phyloP scores from a whole-genome alignment of 2,329 filamentous ascomycete genomes.

The Aspergillus sclerotialis region DNA sequence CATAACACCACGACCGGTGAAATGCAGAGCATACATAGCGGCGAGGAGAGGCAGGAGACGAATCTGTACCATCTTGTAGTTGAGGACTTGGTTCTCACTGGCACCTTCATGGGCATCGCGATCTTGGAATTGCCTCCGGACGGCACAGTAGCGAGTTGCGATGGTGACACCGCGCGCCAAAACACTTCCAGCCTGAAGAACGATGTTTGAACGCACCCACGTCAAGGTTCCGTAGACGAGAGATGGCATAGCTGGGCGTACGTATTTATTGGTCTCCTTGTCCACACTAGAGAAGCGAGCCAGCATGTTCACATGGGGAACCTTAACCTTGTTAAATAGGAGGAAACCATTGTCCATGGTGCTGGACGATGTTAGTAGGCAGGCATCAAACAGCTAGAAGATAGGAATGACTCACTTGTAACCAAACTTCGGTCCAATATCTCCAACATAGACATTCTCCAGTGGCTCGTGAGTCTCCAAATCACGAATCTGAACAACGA shows the following conservation, averaged over 20 bases:
- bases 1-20: conserved; percentile 72
- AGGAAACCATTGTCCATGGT: conserved; percentile 79
- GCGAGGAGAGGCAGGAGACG: conserved; percentile 66
- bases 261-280: conserved; percentile 60
- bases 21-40: conserved; percentile 70
- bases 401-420: conserved; percentile 49
- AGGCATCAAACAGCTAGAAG: too few relatives aligned
- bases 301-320: conserved; percentile 68
- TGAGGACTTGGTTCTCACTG: conserved; percentile 67
- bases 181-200: conserved; percentile 64
- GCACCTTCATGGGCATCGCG: conserved; percentile 54
- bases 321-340: conserved; percentile 67
- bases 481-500: conserved; percentile 68
- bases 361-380: conserved; percentile 20
- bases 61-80: conserved; percentile 76
- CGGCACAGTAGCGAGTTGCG: conserved; percentile 65
- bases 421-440: conserved; percentile 74
- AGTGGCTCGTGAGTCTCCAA: conserved; percentile 63
- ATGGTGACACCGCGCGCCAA: conserved; percentile 72
- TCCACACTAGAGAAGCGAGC: conserved; percentile 65
- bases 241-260: conserved; percentile 58
- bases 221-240: conserved; percentile 71
- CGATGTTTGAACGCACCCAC: conserved; percentile 66
- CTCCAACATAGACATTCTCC: conserved; percentile 65
- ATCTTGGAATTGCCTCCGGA: conserved; percentile 73